These are phyloP conservation scores for Fusarium incarnatum DNA, from an alignment of 2,329 filamentous ascomycete species.

Conservation along the genomic window DNA sequence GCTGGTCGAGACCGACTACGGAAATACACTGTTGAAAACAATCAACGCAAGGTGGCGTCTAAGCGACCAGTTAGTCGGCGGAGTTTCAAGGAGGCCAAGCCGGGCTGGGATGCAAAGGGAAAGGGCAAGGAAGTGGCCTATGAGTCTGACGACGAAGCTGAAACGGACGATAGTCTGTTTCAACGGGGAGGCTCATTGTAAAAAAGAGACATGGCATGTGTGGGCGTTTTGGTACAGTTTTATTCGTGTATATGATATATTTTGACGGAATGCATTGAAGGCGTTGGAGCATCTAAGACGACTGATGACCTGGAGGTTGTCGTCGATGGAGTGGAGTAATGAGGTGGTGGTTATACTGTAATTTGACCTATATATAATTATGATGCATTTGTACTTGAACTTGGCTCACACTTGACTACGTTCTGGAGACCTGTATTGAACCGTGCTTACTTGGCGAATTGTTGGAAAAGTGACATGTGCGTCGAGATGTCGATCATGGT, in stretches of 20 bases:
- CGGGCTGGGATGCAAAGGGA: conserved; percentile 54
- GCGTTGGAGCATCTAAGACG: conserved; percentile 32
- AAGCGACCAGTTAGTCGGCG: conserved; percentile 55
- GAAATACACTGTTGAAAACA: conserved; percentile 41
- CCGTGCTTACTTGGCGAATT: neutral
- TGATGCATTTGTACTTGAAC: conserved; percentile 1
- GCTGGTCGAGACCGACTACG: conserved; percentile 49
- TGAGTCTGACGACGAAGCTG: conserved; percentile 53
- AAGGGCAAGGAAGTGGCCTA: conserved; percentile 62
- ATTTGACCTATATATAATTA: conserved; percentile 28
- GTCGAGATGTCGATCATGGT: neutral
- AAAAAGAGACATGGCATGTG: conserved; percentile 14
- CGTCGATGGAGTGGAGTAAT: conserved; percentile 35
- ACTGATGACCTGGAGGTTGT: conserved; percentile 4
- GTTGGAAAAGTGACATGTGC: neutral
- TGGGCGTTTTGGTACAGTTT: conserved; percentile 32
- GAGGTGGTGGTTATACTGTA: conserved; percentile 31
- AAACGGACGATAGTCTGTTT: conserved; percentile 46
- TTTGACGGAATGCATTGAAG: conserved; percentile 33
- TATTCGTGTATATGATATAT: conserved; percentile 16
- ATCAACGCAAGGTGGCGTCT: conserved; percentile 45
- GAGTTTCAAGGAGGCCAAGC: conserved; percentile 57
- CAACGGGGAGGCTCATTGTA: conserved; percentile 59
- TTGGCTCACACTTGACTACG: neutral
- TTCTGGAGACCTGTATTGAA: neutral